Evolutionary conservation across 192 early-diverging fungal genomes (phyloP).

Genomic region (Rhizoclosmatium globosum): DNA sequence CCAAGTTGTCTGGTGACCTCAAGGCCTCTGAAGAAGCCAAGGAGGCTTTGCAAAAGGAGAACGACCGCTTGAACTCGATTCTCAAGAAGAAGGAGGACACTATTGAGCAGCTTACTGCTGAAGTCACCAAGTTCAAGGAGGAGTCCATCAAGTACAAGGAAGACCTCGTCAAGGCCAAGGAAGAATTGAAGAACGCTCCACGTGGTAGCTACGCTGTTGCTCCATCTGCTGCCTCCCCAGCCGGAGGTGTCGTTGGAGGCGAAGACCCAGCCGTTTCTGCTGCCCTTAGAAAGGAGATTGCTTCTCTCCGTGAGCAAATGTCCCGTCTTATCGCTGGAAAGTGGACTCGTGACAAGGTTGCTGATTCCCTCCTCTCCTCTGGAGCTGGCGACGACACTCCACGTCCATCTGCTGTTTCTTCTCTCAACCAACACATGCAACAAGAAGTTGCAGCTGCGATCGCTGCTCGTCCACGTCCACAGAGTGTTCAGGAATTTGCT

Average conservation of each 20-base stretch:
- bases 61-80: constrained; percentile 64
- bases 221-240: not conserved
- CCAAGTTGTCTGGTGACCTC: constrained; percentile 68
- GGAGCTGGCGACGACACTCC: constrained; percentile 2
- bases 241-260: constrained; percentile 14
- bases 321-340: constrained; percentile 72
- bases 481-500: constrained; percentile 26
- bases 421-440: constrained; percentile 37
- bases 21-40: constrained; percentile 63
- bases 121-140: constrained; percentile 64
- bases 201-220: not conserved
- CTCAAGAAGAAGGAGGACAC: constrained; percentile 69
- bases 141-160: constrained; percentile 72
- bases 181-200: constrained; percentile 19
- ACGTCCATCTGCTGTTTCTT: constrained; percentile 21
- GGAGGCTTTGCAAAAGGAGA: constrained; percentile 66
- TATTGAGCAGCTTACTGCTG: constrained; percentile 65
- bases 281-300: constrained; percentile 73
- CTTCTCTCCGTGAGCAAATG: constrained; percentile 75
- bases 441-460: constrained; percentile 26
- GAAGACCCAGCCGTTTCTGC: constrained; percentile 73
- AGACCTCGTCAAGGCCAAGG: constrained; percentile 48
- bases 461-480: constrained; percentile 29
- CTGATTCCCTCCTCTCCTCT: constrained; percentile 47
- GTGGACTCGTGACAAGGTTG: constrained; percentile 60